These are phyloP conservation scores for Gossypium herbaceum DNA, from an alignment of 345 rosid genomes.

Conservation along the genomic window DNA sequence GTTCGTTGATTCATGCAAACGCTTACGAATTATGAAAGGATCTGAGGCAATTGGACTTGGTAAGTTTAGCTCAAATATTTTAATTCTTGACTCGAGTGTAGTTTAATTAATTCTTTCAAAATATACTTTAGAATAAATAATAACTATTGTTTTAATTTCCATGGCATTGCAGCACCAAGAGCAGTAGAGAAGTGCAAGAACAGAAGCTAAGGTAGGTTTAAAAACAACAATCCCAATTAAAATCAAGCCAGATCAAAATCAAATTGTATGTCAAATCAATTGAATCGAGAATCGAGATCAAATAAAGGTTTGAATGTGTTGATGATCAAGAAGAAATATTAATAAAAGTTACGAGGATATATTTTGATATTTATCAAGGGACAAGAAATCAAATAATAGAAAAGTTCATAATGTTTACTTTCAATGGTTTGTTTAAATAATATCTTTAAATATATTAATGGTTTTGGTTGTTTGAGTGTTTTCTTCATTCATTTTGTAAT, in stretches of 20 bases:
- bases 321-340: not conserved
- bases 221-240: not conserved
- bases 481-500: conserved; percentile 8
- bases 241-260: not conserved
- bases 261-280: conserved; percentile 32
- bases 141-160: not conserved
- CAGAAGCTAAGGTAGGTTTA: conserved; percentile 49
- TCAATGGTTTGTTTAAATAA: conserved; percentile 17
- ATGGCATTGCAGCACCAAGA: conserved; percentile 53
- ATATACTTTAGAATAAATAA: too few relatives aligned
- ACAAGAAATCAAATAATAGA: conserved; percentile 15
- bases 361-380: conserved; percentile 19
- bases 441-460: conserved; percentile 16
- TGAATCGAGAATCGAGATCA: conserved; percentile 35
- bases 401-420: conserved; percentile 17
- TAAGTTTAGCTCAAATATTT: not conserved
- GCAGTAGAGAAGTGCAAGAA: conserved; percentile 77
- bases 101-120: too few relatives aligned
- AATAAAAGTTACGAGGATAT: conserved; percentile 5
- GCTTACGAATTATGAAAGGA: conserved; percentile 71
- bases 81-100: too few relatives aligned
- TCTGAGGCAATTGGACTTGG: conserved; percentile 90
- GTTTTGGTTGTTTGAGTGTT: conserved; percentile 13
- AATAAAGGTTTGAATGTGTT: conserved; percentile 43
- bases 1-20: conserved; percentile 80